Evolutionary conservation across 768 basidiomycete genomes (phyloP), one percentile per base, ranked within the genome.

Genomic region (Lentinus tigrinus): DNA sequence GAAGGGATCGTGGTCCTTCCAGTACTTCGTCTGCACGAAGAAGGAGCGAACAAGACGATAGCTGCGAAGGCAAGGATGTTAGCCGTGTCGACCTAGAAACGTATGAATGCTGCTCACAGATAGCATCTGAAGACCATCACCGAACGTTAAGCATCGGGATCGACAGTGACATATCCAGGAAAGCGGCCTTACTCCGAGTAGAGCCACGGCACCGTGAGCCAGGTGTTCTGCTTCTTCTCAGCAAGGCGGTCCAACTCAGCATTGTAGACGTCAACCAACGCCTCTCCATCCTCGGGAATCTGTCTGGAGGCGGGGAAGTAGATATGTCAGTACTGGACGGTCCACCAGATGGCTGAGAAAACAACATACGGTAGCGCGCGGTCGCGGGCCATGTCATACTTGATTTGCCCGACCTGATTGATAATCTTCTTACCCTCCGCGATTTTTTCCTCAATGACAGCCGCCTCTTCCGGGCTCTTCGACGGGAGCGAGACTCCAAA

Each of bases 151-250:
- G 16, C 27, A 38, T 17, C 13, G 16, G n/a, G 3, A 4, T 8
- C 43, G 19, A 28, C 9, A 23, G 17, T 13, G n/a, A n/a, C n/a
- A 26, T 4, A 21, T 8, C 34, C 16, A 21, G 7, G 27, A 10
- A 34, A 16, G 19, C 16, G 8, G 23, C 11, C 89, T 63, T 76
- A 97, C 88, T 98, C 96, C 56, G 94, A 93, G 70, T 81, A 98
- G n/a, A 99, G 79, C 96, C 96, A 99, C 1, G 95, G 93, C 5
- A 91, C 85, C 8, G 84, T 89, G 69, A 93, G 94, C 96, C 96
- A 99, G 0, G 88, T 90, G 58, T 86, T 80, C 65, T 79, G 77
- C 3, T 72, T 70, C 1, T 76, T 69, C 26, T 75, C 70, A 0
- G 74, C 74, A 1, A 91, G 78, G 0, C 72, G 70, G 5, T 70